These are phyloP conservation scores for Colletotrichum sp. DNA, from an alignment of 2,329 filamentous ascomycete genomes.

Conservation along the genomic window DNA sequence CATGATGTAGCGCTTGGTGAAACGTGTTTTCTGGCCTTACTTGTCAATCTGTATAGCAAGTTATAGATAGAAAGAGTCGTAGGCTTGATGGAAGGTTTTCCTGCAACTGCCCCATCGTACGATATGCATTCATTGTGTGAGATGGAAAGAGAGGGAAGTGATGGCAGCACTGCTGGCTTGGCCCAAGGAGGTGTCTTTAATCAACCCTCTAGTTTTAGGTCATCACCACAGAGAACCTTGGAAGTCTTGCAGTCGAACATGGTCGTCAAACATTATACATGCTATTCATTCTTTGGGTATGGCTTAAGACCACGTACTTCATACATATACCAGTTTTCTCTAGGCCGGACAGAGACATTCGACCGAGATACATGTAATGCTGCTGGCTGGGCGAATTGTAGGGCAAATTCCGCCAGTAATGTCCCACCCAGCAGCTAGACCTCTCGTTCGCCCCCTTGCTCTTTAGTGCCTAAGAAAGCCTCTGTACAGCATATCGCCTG, in stretches of 20 bases:
- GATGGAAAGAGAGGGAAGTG: background rate
- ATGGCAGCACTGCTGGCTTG: background rate
- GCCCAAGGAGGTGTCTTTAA: background rate
- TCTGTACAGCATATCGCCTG: background rate
- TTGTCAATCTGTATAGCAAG: background rate
- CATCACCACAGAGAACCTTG: background rate
- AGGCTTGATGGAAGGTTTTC: background rate
- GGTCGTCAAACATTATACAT: background rate
- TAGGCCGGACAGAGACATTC: fast-evolving
- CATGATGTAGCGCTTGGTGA: background rate
- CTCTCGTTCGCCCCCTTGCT: background rate
- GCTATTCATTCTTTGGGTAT: background rate
- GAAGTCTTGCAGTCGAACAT: background rate
- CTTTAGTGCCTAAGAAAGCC: background rate
- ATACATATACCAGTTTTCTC: background rate
- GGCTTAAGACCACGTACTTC: background rate
- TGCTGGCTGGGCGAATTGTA: background rate
- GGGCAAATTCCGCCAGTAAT: background rate
- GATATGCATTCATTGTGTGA: background rate
- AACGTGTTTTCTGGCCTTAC: background rate
- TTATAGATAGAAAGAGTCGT: background rate
- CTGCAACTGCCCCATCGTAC: background rate
- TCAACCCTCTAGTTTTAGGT: background rate
- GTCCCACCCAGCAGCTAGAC: background rate
- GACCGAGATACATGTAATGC: background rate